Conservation (phyloP, 169 alveolate genomes). For the Eimeria falciformis region DNA sequence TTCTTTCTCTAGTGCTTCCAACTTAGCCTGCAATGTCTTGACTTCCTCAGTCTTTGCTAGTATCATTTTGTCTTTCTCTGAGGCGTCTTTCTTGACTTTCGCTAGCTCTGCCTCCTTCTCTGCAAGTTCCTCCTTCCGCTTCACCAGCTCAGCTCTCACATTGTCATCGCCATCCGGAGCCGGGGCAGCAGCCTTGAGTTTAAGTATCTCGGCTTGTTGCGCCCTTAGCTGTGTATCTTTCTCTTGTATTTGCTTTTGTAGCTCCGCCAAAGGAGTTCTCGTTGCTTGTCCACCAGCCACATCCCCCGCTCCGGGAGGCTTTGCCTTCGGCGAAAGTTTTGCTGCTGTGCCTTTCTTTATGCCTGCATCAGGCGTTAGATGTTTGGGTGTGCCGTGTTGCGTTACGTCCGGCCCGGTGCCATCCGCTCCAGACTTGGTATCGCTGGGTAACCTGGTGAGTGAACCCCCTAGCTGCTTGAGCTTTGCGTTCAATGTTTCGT, state of each 20-base stretch:
- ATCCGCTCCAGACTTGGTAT: neutral
- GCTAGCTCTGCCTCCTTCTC: slow-evolving; percentile 31
- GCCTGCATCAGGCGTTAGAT: slow-evolving; percentile 10
- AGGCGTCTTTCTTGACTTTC: slow-evolving; percentile 19
- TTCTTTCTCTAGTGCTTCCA: slow-evolving; percentile 48
- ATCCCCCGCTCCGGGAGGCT: neutral
- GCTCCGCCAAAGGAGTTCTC: slow-evolving; percentile 12
- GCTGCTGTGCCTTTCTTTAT: neutral
- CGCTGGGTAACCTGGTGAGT: slow-evolving; percentile 13
- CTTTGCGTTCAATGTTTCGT: slow-evolving; percentile 20
- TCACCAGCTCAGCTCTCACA: slow-evolving; percentile 2
- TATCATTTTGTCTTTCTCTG: slow-evolving; percentile 8
- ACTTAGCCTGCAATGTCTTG: slow-evolving; percentile 23
- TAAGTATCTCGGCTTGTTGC: slow-evolving; percentile 28
- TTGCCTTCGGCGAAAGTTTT: neutral
- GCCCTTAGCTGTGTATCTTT: slow-evolving; percentile 7
- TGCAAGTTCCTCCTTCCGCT: slow-evolving; percentile 46
- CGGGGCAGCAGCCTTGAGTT: slow-evolving; percentile 9
- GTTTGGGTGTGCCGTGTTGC: slow-evolving; percentile 20
- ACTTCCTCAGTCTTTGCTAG: slow-evolving; percentile 44
- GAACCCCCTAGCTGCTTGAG: slow-evolving; percentile 20
- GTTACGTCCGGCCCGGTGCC: neutral
- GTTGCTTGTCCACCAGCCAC: neutral
- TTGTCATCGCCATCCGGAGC: neutral
- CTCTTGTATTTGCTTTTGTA: slow-evolving; percentile 28